Conservation (phyloP, 768 basidiomycete genomes). For the Brasilioporus rufonigricans region DNA sequence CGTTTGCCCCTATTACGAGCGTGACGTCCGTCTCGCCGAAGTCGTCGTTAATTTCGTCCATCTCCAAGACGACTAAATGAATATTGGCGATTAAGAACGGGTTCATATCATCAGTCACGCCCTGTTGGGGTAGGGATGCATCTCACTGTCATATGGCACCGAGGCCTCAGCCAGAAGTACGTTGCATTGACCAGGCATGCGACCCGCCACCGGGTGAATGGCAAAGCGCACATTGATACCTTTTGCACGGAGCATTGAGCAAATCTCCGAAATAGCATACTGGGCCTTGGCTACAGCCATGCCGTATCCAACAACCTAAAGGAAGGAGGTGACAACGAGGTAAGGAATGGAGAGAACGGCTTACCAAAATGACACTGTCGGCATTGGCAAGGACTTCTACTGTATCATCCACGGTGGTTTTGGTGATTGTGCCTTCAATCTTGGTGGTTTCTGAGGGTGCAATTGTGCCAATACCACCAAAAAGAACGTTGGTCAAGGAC, state of each 20-base stretch:
- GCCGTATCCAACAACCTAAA: constrained; percentile 78
- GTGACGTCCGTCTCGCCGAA: constrained; percentile 88
- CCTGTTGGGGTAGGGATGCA: neutral
- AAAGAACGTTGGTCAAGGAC: constrained; percentile 79
- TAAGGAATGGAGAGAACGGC: neutral
- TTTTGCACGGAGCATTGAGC: constrained; percentile 65
- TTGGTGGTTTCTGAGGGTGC: constrained; percentile 57
- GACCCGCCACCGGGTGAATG: constrained; percentile 88
- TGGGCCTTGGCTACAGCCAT: constrained; percentile 94
- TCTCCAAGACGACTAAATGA: constrained; percentile 74
- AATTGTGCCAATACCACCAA: constrained; percentile 75
- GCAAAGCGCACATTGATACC: constrained; percentile 82
- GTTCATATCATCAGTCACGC: neutral
- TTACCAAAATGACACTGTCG: constrained; percentile 78
- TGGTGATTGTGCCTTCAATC: constrained; percentile 81
- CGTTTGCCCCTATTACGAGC: constrained; percentile 88
- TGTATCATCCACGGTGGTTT: constrained; percentile 77
- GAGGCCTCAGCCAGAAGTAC: constrained; percentile 89
- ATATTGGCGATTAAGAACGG: neutral
- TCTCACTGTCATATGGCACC: constrained; percentile 84
- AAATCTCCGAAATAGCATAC: constrained; percentile 75
- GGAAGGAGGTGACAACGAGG: constrained; percentile 5
- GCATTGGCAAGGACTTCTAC: constrained; percentile 76
- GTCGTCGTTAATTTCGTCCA: constrained; percentile 95
- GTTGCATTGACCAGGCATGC: constrained; percentile 93